Percentiles rank a stretch among this genome's conserved stretches.
Evolutionary conservation across 164 flowering plant species (phyloP).

Genomic region (Santalum album): DNA sequence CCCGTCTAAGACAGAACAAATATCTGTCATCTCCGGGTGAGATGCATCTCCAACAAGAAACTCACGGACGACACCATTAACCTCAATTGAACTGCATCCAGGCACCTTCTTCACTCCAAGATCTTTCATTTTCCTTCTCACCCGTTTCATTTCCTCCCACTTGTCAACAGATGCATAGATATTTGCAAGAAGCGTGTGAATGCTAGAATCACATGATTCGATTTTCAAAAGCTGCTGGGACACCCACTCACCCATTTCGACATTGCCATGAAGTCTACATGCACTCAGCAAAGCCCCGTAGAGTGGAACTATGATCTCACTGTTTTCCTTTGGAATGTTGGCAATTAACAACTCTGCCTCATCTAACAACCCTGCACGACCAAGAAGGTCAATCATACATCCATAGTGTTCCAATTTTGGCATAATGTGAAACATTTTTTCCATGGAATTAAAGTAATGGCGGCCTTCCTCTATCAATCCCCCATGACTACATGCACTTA

Average conservation of each 20-base stretch:
- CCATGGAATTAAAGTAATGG: slow-evolving; percentile 47
- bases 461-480: slow-evolving; percentile 71
- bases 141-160: slow-evolving; percentile 64
- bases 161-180: slow-evolving; percentile 68
- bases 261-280: slow-evolving; percentile 58
- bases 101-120: slow-evolving; percentile 49
- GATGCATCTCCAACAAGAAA: slow-evolving; percentile 43
- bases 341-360: slow-evolving; percentile 54
- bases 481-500: slow-evolving; percentile 78
- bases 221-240: slow-evolving; percentile 31
- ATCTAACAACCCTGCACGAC: slow-evolving; percentile 56
- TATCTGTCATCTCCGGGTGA: slow-evolving; percentile 24
- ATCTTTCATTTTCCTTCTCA: slow-evolving; percentile 60
- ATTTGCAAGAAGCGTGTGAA: slow-evolving; percentile 55
- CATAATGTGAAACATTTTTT: slow-evolving; percentile 29
- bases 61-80: slow-evolving; percentile 44
- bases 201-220: slow-evolving; percentile 42
- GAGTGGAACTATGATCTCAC: slow-evolving; percentile 36
- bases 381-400: slow-evolving; percentile 71
- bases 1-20: slow-evolving; percentile 21
- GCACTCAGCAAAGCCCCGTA: slow-evolving; percentile 78
- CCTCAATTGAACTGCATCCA: slow-evolving; percentile 74
- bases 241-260: slow-evolving; percentile 59
- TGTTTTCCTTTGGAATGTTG: slow-evolving; percentile 23
- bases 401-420: slow-evolving; percentile 78